Percentiles rank a stretch among this genome's conserved stretches.
Conservation (phyloP, 1,284 basidiomycete genomes). For the Thecaphora thlaspeos region DNA sequence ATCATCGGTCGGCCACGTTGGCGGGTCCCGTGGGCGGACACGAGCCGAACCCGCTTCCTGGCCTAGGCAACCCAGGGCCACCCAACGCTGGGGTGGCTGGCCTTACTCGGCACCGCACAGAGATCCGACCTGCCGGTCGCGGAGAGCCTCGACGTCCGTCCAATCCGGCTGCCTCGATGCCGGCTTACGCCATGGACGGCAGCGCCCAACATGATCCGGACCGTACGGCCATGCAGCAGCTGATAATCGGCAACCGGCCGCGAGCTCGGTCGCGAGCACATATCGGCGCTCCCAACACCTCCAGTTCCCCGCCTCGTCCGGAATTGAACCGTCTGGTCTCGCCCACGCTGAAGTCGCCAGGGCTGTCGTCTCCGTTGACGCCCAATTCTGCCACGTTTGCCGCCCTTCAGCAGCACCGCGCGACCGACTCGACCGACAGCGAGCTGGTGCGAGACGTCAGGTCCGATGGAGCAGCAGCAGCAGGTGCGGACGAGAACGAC, state of each 20-base stretch:
- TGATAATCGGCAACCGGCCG: neutral
- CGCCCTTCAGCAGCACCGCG: neutral
- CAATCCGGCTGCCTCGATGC: too few species aligned
- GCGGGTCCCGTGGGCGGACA: too few species aligned
- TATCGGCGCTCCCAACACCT: slow-evolving; percentile 14
- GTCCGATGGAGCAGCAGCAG: neutral
- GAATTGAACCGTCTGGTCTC: slow-evolving; percentile 9
- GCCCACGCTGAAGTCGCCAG: neutral
- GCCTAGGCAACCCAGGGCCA: too few species aligned
- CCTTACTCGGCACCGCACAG: neutral
- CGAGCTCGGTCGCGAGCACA: neutral
- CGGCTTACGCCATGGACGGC: too few species aligned
- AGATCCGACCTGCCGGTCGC: neutral
- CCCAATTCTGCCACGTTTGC: neutral
- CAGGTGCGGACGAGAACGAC: neutral
- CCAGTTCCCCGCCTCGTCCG: slow-evolving; percentile 16
- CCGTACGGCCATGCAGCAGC: too few species aligned
- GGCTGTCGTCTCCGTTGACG: neutral
- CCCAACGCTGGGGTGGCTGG: too few species aligned
- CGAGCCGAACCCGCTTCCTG: neutral
- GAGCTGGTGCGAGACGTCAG: neutral
- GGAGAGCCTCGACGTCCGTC: neutral
- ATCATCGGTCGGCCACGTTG: neutral
- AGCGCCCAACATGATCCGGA: too few species aligned
- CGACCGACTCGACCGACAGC: neutral